Conservation (phyloP, 2,329 filamentous ascomycete species). For the Alternaria ethzedia region DNA sequence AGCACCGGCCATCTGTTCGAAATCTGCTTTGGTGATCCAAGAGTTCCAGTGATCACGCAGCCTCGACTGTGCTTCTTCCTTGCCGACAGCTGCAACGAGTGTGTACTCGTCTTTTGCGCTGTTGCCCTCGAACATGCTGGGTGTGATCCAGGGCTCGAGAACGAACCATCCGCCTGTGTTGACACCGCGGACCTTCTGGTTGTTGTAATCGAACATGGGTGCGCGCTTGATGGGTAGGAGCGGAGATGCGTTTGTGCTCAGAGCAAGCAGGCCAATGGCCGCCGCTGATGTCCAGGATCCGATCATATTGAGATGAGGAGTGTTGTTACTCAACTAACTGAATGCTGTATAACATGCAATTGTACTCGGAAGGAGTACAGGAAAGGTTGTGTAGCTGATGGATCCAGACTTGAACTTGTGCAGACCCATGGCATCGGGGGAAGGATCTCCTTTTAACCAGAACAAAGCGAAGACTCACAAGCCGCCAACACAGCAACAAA, state of each 20-base stretch:
- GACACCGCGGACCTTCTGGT: conserved; percentile 66
- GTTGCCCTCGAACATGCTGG: conserved; percentile 63
- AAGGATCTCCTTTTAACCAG: conserved; percentile 8
- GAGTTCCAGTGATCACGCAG: conserved; percentile 65
- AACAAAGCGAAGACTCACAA: not conserved
- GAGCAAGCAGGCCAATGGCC: conserved; percentile 39
- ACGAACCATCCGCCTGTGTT: conserved; percentile 72
- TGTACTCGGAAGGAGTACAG: not conserved
- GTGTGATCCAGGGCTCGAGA: conserved; percentile 69
- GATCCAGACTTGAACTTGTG: conserved; percentile 8
- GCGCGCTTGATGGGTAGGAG: conserved; percentile 35
- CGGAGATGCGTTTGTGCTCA: conserved; percentile 40
- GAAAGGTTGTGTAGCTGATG: not conserved
- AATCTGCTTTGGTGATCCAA: conserved; percentile 64
- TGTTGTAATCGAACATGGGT: conserved; percentile 60
- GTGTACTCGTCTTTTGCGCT: conserved; percentile 66
- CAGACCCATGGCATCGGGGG: conserved; percentile 8
- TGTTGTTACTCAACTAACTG: conserved; percentile 14
- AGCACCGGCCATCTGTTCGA: conserved; percentile 60
- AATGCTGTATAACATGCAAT: conserved; percentile 17
- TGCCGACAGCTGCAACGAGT: conserved; percentile 57
- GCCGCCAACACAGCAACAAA: conserved; percentile 1
- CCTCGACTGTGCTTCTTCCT: conserved; percentile 54
- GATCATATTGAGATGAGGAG: conserved; percentile 30
- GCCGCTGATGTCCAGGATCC: conserved; percentile 31